Conservation (phyloP, 1,139 yeast species). For the Yamadazyma sp. region DNA sequence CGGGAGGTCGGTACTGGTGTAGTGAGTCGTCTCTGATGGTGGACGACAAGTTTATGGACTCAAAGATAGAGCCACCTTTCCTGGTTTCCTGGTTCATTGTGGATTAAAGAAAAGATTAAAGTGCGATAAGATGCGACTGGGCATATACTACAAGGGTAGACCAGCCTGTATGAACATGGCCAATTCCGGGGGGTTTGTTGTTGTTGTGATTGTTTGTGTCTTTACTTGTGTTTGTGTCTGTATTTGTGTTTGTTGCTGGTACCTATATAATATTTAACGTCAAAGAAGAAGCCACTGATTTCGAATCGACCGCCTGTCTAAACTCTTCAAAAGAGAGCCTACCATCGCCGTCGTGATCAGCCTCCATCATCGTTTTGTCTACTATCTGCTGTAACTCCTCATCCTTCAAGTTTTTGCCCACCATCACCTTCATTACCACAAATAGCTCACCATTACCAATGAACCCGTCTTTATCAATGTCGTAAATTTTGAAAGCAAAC, state of each 20-base stretch:
- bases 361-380: slow-evolving; percentile 93
- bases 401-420: slow-evolving; percentile 84
- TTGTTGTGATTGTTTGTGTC: too few relatives aligned
- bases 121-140: slow-evolving; percentile 1
- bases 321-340: slow-evolving; percentile 85
- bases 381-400: slow-evolving; percentile 92
- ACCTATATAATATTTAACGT: slow-evolving; percentile 49
- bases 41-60: slow-evolving; percentile 19
- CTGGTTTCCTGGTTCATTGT: neutral
- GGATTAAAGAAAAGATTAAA: neutral
- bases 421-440: slow-evolving; percentile 94
- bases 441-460: slow-evolving; percentile 94
- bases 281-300: slow-evolving; percentile 59
- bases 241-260: too few relatives aligned
- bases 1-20: neutral
- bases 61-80: slow-evolving; percentile 10
- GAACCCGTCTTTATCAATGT: slow-evolving; percentile 92
- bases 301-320: slow-evolving; percentile 67
- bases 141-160: too few relatives aligned
- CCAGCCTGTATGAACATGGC: neutral
- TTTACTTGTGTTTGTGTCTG: too few relatives aligned
- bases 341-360: slow-evolving; percentile 91
- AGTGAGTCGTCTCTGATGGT: slow-evolving; percentile 8
- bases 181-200: neutral
- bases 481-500: slow-evolving; percentile 93